Evolutionary conservation across 805 yeast species (phyloP), one percentile per base, ranked within the genome.

Genomic region (Teunomyces cretensis): DNA sequence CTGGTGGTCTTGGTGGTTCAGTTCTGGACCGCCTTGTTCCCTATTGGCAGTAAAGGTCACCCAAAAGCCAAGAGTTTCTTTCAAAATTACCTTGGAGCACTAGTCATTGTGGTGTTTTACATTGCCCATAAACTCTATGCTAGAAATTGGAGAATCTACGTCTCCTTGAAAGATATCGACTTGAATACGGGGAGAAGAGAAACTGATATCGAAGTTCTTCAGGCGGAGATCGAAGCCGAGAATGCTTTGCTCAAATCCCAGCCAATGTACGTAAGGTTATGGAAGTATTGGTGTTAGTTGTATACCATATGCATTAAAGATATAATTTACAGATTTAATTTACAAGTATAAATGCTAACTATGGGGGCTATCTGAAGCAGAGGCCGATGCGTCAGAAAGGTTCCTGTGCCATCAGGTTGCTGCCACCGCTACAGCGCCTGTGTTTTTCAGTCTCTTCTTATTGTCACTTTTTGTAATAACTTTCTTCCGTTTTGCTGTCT

Each of bases 401-500:
- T 4, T 19, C 6, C 6, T 6, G 6, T 4, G 22, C 6, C 22
- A 6, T 19, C 13, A 30, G 8, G 17, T 30, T 12, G 49, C 41
- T 3, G 42, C 48, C 6, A 37, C 31, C 6, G 30, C 14, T 26
- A 26, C 22, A 16, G 53, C 33, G 9, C 44, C 53, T 6, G 51
- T 45, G 46, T 64, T 61, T 32, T 55, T 58, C 6, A 61, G 61
- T 33, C 67, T 45, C 44, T 62, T 60, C 24, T 48, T 49, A 9
- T 39, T 44, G 30, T 48, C 50, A 7, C 13, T 44, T 39, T 50
- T 55, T 27, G 36, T 43, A 15, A 41, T 50, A 41, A 44, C 45
- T 40, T 50, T 51, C 40, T 79, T 79, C 40, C 64, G 63, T 47
- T 72, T 72, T 33, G 64, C 61, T 31, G 78, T 75, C 57, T 83